A percentile compares a stretch with the other conserved stretches of the same genome.
Evolutionary conservation across 208 protist species (phyloP).

Genomic region (Leishmania arabica): DNA sequence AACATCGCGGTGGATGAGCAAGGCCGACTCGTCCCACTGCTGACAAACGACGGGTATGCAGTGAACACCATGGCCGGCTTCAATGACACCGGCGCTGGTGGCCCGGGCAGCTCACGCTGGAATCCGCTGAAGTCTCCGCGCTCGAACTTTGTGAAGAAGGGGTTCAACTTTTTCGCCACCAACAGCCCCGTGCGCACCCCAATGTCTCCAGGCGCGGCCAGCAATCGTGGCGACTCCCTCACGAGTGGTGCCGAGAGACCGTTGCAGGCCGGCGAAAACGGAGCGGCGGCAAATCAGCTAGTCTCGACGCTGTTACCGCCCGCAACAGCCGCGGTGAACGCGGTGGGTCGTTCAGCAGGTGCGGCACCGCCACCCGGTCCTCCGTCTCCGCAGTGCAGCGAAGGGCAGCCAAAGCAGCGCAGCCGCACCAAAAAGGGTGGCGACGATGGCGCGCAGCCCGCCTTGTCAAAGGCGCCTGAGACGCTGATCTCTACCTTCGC

Average conservation of each 20-base stretch:
- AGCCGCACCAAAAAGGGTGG: background rate
- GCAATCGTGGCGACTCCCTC: background rate
- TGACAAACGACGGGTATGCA: background rate
- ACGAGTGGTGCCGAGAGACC: background rate
- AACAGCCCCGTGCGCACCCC: background rate
- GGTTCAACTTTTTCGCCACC: background rate
- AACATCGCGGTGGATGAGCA: conserved; percentile 33
- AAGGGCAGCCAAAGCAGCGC: background rate
- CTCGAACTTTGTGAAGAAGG: background rate
- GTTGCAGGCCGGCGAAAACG: background rate
- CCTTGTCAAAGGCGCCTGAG: background rate
- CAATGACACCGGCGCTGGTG: background rate
- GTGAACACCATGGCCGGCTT: background rate
- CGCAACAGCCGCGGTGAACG: background rate
- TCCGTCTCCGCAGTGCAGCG: background rate
- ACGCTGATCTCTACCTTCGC: background rate
- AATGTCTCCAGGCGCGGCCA: no score
- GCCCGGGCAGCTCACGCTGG: background rate
- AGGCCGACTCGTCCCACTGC: conserved; percentile 18
- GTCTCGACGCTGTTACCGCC: background rate
- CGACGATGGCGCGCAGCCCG: background rate
- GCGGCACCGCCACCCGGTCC: background rate
- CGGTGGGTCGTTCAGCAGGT: background rate
- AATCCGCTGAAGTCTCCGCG: background rate
- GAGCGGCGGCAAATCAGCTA: background rate